phyloP scores from a whole-genome alignment of 306 rosid genomes.

The Mimosa pudica region DNA sequence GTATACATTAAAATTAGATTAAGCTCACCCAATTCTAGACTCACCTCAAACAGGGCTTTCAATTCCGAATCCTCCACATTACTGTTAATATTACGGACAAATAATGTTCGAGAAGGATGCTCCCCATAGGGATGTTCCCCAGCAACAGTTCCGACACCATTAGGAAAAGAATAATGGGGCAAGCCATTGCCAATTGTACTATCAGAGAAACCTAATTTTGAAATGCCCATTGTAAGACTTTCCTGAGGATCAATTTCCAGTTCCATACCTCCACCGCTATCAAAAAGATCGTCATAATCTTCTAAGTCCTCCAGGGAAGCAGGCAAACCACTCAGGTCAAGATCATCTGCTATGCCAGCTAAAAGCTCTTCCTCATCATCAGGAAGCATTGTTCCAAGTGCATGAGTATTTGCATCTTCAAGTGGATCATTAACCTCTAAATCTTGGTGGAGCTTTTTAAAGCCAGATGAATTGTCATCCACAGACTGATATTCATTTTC shows the following conservation, averaged over 20 bases:
- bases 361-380: conserved; percentile 81
- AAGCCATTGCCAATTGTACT: conserved; percentile 54
- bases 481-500: conserved; percentile 49
- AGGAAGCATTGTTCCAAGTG: conserved; percentile 65
- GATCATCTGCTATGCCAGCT: conserved; percentile 76
- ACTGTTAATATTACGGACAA: conserved; percentile 91
- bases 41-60: conserved; percentile 80
- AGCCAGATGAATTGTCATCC: conserved; percentile 56
- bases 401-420: conserved; percentile 51
- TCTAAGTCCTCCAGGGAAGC: conserved; percentile 81
- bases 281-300: conserved; percentile 82
- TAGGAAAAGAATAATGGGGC: conserved; percentile 56
- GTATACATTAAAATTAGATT: not conserved
- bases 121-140: conserved; percentile 97
- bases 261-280: conserved; percentile 89
- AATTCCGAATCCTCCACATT: conserved; percentile 91
- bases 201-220: conserved; percentile 67
- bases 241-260: conserved; percentile 72
- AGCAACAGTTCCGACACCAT: conserved; percentile 78
- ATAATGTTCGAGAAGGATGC: conserved; percentile 93
- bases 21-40: conserved; percentile 28
- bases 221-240: conserved; percentile 51
- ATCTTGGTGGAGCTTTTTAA: conserved; percentile 50
- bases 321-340: conserved; percentile 81
- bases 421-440: conserved; percentile 48